Conservation (phyloP, 1,139 yeast species). For the Pichia sp. region DNA sequence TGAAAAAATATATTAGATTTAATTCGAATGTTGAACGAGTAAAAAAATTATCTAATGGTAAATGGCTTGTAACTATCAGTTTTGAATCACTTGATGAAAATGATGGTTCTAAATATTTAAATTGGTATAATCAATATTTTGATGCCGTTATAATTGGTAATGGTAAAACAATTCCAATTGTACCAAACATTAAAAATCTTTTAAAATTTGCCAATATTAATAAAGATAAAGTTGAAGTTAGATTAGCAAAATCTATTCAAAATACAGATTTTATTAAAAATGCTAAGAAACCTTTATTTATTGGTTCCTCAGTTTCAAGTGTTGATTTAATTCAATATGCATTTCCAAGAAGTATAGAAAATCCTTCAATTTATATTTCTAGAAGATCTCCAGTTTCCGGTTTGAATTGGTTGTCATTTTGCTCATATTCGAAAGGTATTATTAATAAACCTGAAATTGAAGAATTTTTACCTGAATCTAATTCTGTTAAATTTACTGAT, state of each 20-base stretch:
- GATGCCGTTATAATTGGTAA: conserved; percentile 42
- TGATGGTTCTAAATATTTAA: conserved; percentile 3
- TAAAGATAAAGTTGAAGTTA: conserved; percentile 13
- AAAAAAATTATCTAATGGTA: conserved; percentile 15
- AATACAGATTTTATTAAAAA: conserved; percentile 20
- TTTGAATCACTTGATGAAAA: background rate
- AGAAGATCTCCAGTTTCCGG: conserved; percentile 4
- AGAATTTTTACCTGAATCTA: conserved; percentile 15
- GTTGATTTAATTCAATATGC: conserved; percentile 45
- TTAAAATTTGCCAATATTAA: conserved; percentile 32
- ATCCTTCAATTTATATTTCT: conserved; percentile 14
- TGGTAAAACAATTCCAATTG: conserved; percentile 42
- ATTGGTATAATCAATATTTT: conserved; percentile 31
- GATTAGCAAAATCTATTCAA: conserved; percentile 15
- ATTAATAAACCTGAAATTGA: conserved; percentile 17
- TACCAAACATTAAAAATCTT: conserved; percentile 39
- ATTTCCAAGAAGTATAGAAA: conserved; percentile 29
- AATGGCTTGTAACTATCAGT: conserved; percentile 14
- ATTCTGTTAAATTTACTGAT: conserved; percentile 31
- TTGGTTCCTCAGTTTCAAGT: conserved; percentile 48
- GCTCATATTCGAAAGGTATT: conserved; percentile 14
- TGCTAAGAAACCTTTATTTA: conserved; percentile 39
- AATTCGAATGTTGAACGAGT: conserved; percentile 38
- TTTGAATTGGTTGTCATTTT: conserved; percentile 8
- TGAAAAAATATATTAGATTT: conserved; percentile 34